Conservation (phyloP, 1,284 basidiomycete species). For the Apiotrichum gracile region DNA sequence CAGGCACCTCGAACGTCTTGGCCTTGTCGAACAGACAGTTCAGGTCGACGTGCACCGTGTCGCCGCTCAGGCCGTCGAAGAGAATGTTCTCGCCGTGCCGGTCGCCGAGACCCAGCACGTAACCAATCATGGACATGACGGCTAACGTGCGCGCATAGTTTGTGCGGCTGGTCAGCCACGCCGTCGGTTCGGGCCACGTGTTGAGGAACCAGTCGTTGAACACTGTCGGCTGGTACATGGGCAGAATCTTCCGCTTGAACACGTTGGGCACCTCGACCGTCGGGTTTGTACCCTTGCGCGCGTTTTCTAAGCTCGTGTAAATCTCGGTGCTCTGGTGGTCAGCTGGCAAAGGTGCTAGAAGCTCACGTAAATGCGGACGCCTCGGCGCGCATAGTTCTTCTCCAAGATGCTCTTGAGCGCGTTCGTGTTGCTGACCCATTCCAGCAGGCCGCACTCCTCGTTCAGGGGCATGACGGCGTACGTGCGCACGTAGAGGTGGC, state of each 20-base stretch:
- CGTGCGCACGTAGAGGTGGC: conserved; percentile 84
- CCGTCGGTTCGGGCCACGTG: conserved; percentile 92
- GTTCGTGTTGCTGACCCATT: conserved; percentile 96
- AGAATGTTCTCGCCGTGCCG: conserved; percentile 96
- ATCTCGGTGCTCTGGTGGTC: conserved; percentile 52
- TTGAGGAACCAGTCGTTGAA: conserved; percentile 98
- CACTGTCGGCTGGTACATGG: conserved; percentile 64
- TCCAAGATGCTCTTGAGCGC: conserved; percentile 74
- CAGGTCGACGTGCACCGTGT: conserved; percentile 95
- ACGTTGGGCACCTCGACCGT: conserved; percentile 25
- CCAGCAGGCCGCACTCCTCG: conserved; percentile 94
- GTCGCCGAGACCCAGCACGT: conserved; percentile 94
- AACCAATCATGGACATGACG: conserved; percentile 99
- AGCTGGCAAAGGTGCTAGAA: background rate
- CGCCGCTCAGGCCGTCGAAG: conserved; percentile 80
- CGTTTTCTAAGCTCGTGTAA: conserved; percentile 49
- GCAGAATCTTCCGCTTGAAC: conserved; percentile 61
- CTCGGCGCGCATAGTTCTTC: conserved; percentile 64
- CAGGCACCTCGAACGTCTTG: conserved; percentile 80
- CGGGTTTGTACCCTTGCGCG: conserved; percentile 2
- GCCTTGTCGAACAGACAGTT: conserved; percentile 98
- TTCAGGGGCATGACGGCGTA: conserved; percentile 96
- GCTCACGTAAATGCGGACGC: conserved; percentile 61
- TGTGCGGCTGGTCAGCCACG: conserved; percentile 84
- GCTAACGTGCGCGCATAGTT: conserved; percentile 85